Evolutionary conservation across 2,329 filamentous ascomycete genomes (phyloP).

Genomic region (Neofusicoccum kwambonambiense): DNA sequence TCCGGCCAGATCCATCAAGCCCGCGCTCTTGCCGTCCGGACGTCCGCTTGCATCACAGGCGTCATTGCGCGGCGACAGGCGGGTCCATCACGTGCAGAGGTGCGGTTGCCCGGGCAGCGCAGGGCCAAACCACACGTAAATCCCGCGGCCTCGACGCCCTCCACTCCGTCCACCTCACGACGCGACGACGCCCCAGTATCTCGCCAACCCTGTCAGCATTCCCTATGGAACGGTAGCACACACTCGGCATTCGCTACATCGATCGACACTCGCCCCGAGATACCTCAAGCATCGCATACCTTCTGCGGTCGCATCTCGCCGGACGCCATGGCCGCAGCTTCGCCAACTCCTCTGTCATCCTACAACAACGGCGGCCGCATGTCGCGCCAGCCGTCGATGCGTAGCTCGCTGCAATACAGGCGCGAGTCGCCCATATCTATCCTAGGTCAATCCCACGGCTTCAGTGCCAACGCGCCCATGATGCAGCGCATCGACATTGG

Average conservation of each 20-base stretch:
- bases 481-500: constrained; percentile 57
- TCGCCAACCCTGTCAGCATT: constrained; percentile 28
- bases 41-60: neutral
- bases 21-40: neutral
- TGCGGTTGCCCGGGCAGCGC: constrained; percentile 16
- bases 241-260: constrained; percentile 38
- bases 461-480: constrained; percentile 45
- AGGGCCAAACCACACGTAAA: constrained; percentile 5
- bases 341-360: constrained; percentile 41
- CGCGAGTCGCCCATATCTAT: constrained; percentile 49
- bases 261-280: constrained; percentile 14
- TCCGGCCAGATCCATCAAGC: neutral
- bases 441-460: constrained; percentile 45
- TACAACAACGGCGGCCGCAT: constrained; percentile 35
- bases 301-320: constrained; percentile 4
- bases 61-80: neutral
- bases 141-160: constrained; percentile 25
- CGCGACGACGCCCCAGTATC: constrained; percentile 34
- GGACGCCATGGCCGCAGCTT: constrained; percentile 38
- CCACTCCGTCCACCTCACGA: constrained; percentile 26
- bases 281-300: constrained; percentile 14
- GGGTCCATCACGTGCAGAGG: constrained; percentile 2
- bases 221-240: constrained; percentile 41
- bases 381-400: constrained; percentile 32
- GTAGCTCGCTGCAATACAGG: constrained; percentile 29